A percentile compares a stretch with the other conserved stretches of the same genome.
Conservation (phyloP, 257 asterid species). For the Eucommia ulmoides region DNA sequence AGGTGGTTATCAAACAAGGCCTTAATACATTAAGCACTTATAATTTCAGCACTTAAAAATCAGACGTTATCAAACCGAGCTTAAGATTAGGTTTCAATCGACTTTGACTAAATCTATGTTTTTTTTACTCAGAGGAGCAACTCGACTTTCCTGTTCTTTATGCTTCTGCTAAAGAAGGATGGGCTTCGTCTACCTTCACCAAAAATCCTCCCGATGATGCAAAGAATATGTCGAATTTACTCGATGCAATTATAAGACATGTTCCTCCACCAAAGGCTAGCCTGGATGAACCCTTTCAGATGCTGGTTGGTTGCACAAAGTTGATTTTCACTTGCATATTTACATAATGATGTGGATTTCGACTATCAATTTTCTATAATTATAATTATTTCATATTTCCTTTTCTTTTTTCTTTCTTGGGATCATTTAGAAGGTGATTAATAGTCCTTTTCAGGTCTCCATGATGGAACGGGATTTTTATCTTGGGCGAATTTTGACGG, state of each 20-base stretch:
- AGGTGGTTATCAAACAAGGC: no score
- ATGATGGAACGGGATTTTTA: constrained; percentile 97
- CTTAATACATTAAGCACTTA: no score
- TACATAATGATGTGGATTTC: no score
- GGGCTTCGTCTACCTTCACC: constrained; percentile 86
- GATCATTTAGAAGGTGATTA: constrained; percentile 34
- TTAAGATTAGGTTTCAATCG: background rate
- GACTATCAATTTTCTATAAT: no score
- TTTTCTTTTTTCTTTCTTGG: constrained; percentile 7
- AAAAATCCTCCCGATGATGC: constrained; percentile 66
- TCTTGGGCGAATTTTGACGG: constrained; percentile 92
- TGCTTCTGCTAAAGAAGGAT: constrained; percentile 99
- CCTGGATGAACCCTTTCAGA: constrained; percentile 82
- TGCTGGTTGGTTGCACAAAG: constrained; percentile 67
- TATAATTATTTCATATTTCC: constrained; percentile 2
- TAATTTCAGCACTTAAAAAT: no score
- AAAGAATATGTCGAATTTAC: constrained; percentile 83
- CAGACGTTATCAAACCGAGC: no score
- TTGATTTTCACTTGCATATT: constrained; percentile 5
- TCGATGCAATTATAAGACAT: constrained; percentile 68
- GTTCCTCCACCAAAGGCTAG: constrained; percentile 75
- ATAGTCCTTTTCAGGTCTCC: constrained; percentile 81
- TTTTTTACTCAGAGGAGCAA: constrained; percentile 65
- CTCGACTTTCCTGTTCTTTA: constrained; percentile 93
- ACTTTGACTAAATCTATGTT: background rate